These are phyloP conservation scores for Irpex sp. DNA, from an alignment of 1,284 basidiomycete species.

Conservation along the genomic window DNA sequence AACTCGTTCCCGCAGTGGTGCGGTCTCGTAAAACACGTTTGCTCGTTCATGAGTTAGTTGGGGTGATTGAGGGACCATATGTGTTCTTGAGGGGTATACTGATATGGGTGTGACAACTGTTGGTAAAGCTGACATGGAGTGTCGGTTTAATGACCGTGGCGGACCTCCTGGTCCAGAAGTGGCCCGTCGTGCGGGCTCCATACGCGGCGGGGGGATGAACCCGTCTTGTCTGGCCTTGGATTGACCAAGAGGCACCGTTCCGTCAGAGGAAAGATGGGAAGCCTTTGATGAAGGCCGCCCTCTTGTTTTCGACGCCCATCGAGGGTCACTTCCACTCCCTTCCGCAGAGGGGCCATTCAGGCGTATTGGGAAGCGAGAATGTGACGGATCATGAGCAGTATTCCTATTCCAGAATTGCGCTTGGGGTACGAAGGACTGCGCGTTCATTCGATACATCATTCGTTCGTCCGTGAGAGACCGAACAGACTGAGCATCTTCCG, in stretches of 20 bases:
- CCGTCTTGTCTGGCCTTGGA: constrained; percentile 8
- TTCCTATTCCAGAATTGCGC: constrained; percentile 6
- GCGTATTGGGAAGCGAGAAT: constrained; percentile 13
- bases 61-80: constrained; percentile 11
- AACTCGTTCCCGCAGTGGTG: constrained; percentile 21
- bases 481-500: constrained; percentile 66
- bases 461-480: constrained; percentile 49
- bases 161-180: constrained; percentile 32
- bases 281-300: constrained; percentile 22
- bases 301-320: constrained; percentile 22
- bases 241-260: background rate
- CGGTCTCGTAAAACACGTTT: constrained; percentile 28
- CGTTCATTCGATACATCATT: constrained; percentile 1
- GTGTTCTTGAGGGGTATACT: constrained; percentile 19
- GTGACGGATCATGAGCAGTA: constrained; percentile 19
- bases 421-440: background rate
- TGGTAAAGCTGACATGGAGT: constrained; percentile 23
- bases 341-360: constrained; percentile 10
- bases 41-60: constrained; percentile 17
- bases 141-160: constrained; percentile 20
- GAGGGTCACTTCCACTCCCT: constrained; percentile 21
- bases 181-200: constrained; percentile 31
- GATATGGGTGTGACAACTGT: constrained; percentile 20
- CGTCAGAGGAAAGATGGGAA: constrained; percentile 14
- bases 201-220: constrained; percentile 22